Evolutionary conservation across 768 basidiomycete species (phyloP), one percentile per base, ranked within the genome.

Genomic region (Termitomyces eurrhizus): DNA sequence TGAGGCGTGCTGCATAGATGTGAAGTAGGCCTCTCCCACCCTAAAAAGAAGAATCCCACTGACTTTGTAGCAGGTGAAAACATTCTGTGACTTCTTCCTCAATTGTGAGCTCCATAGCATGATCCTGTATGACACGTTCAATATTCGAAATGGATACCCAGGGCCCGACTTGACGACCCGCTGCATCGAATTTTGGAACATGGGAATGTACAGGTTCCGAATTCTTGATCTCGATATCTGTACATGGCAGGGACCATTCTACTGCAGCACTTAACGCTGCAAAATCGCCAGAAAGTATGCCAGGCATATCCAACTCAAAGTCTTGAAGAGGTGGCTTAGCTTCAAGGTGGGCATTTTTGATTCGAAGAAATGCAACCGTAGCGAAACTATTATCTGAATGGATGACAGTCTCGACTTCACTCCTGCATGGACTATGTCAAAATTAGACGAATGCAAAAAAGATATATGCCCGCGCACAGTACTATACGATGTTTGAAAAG

Each of bases 321-420:
- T 32, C 24, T 7, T 46, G 36, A 16, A 24, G 21, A 8, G 35
- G 18, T 5, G 59, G 7, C 70, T 95, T 98, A 6, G 75, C 66
- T 61, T 81, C 80, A 35, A 98, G 75, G 4, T 73, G 69, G 0
- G 92, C 93, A 7, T 75, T 70, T 68, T 89, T 89, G 60, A 98
- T 82, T 58, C 91, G 85, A 18, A 98, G 75, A 74, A 90, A 98
- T 14, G 97, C 96, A 39, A 98, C 95, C 1, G 92, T 90, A 0
- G 92, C 92, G 68, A 95, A 89, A 68, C 87, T 89, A 60, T 80
- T 90, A 73, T 90, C 88, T 7, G 89, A 87, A 66, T 90, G 89
- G 46, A 91, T 83, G 44, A 95, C 85, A 0, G 83, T 83, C 65
- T 93, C 87, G 0, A 82, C 81, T 49, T 87, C 83, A 37, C 74